Evolutionary conservation across 495 filamentous ascomycete genomes (phyloP), one percentile per base, ranked within the genome.

Genomic region (Penicillium coffeae): DNA sequence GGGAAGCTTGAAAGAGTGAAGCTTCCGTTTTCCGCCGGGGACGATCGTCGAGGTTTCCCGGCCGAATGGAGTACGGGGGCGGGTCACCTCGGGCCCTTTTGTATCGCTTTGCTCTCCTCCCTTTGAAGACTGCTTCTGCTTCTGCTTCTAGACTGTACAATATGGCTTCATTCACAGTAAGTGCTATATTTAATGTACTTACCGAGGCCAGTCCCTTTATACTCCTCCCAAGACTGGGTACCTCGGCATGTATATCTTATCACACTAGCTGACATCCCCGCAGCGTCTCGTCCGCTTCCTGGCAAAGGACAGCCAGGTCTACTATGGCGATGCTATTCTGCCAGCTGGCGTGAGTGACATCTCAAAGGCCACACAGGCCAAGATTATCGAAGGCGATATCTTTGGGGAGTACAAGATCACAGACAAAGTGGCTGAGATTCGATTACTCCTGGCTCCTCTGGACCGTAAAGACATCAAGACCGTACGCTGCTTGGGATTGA

Each of bases 301-400:
- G 10, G 82, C 86, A 54, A 81, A 78, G 54, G 83, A 91, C 59
- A 88, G 87, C 60, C 73, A 76, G 37, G 79, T 78, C 32, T 90
- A 93, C 70, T 90, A 90, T 56, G 89, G 89, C 48, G 87, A 95
- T 67, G 87, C 89, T 47, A 79, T 90, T 38, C 79, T 93, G 22
- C 84, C 89, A 10, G 22, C 68, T 0, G 85, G 85, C 7, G 70
- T 80, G 21, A 83, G 60, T 42, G 85, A 93, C 55, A 79, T 91
- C 50, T 68, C 77, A 50, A 79, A 83, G 62, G 77, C 78, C 2
- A 83, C 74, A 41, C 76, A 81, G 55, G 89, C 88, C 25, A 76
- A 65, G 27, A 72, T 91, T 33, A 85, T 92, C 51, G 68, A 73
- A 35, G 88, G 88, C 9, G 78, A 88, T 53, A 85, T 91, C 56